Evolutionary conservation across 2,329 filamentous ascomycete genomes (phyloP).

Genomic region (Hymenoscyphus repandus): DNA sequence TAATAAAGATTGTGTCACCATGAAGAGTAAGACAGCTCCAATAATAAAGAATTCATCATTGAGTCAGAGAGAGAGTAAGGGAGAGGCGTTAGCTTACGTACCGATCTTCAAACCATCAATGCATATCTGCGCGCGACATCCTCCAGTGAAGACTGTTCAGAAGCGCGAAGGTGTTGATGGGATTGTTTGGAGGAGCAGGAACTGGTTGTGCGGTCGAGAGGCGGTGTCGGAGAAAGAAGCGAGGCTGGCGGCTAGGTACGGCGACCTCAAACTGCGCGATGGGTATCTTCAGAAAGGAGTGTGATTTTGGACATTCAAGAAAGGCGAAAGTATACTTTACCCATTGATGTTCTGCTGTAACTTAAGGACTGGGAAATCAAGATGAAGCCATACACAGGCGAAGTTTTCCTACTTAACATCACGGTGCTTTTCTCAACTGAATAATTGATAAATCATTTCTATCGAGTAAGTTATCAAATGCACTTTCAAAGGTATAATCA

Average conservation of each 20-base stretch:
- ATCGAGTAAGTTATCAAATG: too few relatives aligned
- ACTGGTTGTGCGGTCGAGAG: not conserved
- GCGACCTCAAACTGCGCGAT: not conserved
- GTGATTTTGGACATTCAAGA: too few relatives aligned
- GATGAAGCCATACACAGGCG: too few relatives aligned
- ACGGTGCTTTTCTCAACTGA: too few relatives aligned
- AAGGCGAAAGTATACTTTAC: too few relatives aligned
- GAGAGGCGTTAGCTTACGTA: constrained; percentile 11
- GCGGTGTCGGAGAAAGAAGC: not conserved
- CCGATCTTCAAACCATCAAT: constrained; percentile 8
- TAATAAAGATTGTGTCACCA: constrained; percentile 29
- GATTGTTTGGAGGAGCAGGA: not conserved
- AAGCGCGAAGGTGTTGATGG: not conserved
- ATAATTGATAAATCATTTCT: too few relatives aligned
- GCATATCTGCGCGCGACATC: constrained; percentile 4
- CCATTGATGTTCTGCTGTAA: too few relatives aligned
- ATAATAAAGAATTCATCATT: constrained; percentile 29
- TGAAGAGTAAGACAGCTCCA: constrained; percentile 34
- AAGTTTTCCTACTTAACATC: too few relatives aligned
- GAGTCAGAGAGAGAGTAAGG: constrained; percentile 3
- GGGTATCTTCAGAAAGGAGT: too few relatives aligned
- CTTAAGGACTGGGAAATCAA: too few relatives aligned
- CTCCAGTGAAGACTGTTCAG: not conserved
- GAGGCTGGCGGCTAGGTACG: not conserved
- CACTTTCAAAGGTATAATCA: too few relatives aligned